phyloP scores from a whole-genome alignment of 2,329 filamentous ascomycete genomes.

The Fusarium temperatum region DNA sequence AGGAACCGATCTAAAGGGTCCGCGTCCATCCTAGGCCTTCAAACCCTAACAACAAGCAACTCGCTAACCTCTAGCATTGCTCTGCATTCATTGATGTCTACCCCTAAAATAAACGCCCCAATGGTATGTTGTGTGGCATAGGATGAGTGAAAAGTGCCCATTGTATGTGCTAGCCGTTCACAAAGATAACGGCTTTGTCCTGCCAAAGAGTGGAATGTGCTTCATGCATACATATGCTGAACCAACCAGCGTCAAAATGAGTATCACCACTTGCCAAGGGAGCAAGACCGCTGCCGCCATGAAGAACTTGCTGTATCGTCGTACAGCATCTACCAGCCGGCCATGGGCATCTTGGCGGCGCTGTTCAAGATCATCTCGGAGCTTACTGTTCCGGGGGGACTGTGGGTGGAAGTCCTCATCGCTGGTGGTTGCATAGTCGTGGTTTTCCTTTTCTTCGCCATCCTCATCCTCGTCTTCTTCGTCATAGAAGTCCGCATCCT shows the following conservation, averaged over 20 bases:
- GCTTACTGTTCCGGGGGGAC: conserved; percentile 36
- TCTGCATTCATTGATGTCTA: conserved; percentile 15
- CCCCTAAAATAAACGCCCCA: conserved; percentile 45
- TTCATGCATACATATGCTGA: conserved; percentile 54
- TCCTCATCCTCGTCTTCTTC: conserved; percentile 37
- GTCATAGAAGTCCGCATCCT: conserved; percentile 39
- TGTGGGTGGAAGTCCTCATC: conserved; percentile 34
- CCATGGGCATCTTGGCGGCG: conserved; percentile 49
- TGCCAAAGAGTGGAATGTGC: conserved; percentile 37
- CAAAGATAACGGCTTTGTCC: conserved; percentile 30
- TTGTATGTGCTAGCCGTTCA: conserved; percentile 35
- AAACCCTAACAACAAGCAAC: conserved; percentile 10
- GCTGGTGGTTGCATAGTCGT: conserved; percentile 33
- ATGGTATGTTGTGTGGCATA: conserved; percentile 41
- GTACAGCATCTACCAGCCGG: conserved; percentile 53
- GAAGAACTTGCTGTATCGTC: conserved; percentile 53
- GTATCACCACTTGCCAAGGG: conserved; percentile 52
- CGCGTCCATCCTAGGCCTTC: conserved; percentile 6
- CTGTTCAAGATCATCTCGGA: conserved; percentile 44
- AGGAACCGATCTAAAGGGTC: conserved; percentile 32
- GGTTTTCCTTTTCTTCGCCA: conserved; percentile 39
- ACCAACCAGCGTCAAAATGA: conserved; percentile 49
- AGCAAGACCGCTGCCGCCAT: conserved; percentile 59
- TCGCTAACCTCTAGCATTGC: conserved; percentile 9
- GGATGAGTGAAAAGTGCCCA: conserved; percentile 9